phyloP scores from a whole-genome alignment of 208 protist genomes.

The Phytomonas francai region DNA sequence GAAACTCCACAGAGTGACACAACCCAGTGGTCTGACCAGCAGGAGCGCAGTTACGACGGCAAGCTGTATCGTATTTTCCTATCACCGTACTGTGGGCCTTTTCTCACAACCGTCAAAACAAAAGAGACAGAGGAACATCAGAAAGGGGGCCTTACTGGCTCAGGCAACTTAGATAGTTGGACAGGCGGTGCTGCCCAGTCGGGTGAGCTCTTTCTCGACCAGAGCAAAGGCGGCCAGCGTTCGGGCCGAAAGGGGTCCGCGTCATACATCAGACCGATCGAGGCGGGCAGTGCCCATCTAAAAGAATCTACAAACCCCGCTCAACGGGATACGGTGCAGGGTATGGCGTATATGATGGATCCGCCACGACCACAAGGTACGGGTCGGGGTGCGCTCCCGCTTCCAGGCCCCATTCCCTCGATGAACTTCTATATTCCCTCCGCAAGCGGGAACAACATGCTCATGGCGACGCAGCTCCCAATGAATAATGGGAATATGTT shows the following conservation, averaged over 20 bases:
- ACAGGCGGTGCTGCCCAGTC: no score
- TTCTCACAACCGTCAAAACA: slow-evolving; percentile 60
- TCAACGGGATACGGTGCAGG: no score
- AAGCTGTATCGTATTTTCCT: slow-evolving; percentile 72
- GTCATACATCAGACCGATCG: no score
- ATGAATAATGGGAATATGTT: background rate
- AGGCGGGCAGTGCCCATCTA: no score
- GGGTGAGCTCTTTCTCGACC: no score
- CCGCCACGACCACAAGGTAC: background rate
- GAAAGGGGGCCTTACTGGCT: background rate
- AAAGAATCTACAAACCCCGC: no score
- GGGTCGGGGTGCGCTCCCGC: background rate
- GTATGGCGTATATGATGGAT: background rate
- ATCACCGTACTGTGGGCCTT: slow-evolving; percentile 51
- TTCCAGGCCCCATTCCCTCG: background rate
- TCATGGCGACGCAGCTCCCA: background rate
- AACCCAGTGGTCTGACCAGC: slow-evolving; percentile 20
- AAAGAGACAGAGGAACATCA: slow-evolving; percentile 3
- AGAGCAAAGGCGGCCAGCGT: background rate
- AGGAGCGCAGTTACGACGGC: slow-evolving; percentile 49
- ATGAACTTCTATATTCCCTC: background rate
- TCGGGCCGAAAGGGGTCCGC: background rate
- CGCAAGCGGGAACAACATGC: background rate
- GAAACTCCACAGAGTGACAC: slow-evolving; percentile 29
- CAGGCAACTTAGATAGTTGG: no score